Evolutionary conservation across 1,284 basidiomycete species (phyloP).

Genomic region (Lentinus polychrous): DNA sequence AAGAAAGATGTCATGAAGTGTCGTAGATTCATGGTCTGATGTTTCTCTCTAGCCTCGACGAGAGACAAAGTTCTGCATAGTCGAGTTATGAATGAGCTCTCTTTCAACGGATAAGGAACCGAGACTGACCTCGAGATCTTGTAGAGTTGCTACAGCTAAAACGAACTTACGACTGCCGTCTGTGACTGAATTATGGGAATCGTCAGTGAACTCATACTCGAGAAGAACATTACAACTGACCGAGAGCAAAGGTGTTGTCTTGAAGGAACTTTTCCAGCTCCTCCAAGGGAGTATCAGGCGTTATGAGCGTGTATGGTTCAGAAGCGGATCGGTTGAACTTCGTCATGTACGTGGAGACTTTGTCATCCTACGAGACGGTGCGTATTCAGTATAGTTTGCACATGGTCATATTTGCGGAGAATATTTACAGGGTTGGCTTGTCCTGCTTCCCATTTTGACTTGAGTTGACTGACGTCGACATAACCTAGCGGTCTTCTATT

Average conservation of each 20-base stretch:
- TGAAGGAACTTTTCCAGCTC: constrained; percentile 74
- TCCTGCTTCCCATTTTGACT: constrained; percentile 71
- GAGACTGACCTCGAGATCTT: constrained; percentile 64
- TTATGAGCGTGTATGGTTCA: constrained; percentile 72
- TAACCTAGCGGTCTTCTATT: constrained; percentile 76
- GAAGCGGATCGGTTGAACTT: constrained; percentile 68
- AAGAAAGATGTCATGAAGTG: background rate
- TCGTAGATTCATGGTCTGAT: background rate
- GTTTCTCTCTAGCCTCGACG: constrained; percentile 35
- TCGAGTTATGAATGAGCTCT: background rate
- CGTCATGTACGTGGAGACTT: constrained; percentile 61
- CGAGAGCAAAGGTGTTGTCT: constrained; percentile 70
- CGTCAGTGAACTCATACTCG: background rate
- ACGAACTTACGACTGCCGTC: constrained; percentile 81
- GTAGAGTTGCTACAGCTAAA: constrained; percentile 72
- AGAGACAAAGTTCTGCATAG: constrained; percentile 44
- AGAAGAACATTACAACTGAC: constrained; percentile 28
- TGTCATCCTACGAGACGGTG: constrained; percentile 42
- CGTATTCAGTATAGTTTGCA: background rate
- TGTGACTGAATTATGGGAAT: constrained; percentile 49
- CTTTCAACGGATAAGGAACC: background rate
- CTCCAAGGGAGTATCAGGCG: constrained; percentile 68
- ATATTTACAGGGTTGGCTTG: constrained; percentile 59
- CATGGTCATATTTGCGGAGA: background rate
- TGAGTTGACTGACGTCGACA: constrained; percentile 69